Evolutionary conservation across 805 yeast species (phyloP).

Genomic region (Crinitomyces ghanaensis): DNA sequence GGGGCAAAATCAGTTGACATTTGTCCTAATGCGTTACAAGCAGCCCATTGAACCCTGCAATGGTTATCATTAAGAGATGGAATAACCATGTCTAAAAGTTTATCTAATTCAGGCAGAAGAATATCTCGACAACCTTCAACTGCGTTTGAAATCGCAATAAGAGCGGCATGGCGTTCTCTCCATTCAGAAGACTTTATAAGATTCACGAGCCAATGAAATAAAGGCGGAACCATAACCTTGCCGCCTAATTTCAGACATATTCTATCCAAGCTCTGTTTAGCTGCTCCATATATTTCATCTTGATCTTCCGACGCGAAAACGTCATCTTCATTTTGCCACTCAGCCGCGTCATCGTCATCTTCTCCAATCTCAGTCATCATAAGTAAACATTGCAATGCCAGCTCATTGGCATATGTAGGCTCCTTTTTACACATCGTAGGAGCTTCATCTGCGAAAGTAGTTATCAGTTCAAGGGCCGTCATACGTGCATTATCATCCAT

Average conservation of each 20-base stretch:
- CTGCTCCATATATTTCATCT: conserved; percentile 81
- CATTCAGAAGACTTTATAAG: conserved; percentile 70
- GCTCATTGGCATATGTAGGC: conserved; percentile 53
- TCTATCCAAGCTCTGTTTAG: conserved; percentile 90
- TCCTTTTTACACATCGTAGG: conserved; percentile 90
- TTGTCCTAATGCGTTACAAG: conserved; percentile 95
- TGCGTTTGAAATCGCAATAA: conserved; percentile 93
- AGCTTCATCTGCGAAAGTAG: conserved; percentile 85
- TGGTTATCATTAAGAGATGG: conserved; percentile 82
- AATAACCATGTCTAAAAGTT: conserved; percentile 69
- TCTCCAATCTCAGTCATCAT: conserved; percentile 89
- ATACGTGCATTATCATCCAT: conserved; percentile 70
- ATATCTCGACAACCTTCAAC: conserved; percentile 96
- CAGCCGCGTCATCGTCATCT: conserved; percentile 75
- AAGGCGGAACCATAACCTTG: conserved; percentile 67
- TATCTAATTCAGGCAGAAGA: conserved; percentile 68
- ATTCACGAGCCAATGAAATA: conserved; percentile 75
- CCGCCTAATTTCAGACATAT: conserved; percentile 78
- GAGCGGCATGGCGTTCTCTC: conserved; percentile 94
- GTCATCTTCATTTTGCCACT: conserved; percentile 77
- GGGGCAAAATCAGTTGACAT: conserved; percentile 95
- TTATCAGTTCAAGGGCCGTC: conserved; percentile 77
- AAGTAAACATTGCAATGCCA: conserved; percentile 62
- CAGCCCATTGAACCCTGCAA: conserved; percentile 92
- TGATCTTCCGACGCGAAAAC: conserved; percentile 69